These are phyloP conservation scores for Furcasterigmium furcatum DNA, from an alignment of 2,329 filamentous ascomycete species.

Conservation along the genomic window DNA sequence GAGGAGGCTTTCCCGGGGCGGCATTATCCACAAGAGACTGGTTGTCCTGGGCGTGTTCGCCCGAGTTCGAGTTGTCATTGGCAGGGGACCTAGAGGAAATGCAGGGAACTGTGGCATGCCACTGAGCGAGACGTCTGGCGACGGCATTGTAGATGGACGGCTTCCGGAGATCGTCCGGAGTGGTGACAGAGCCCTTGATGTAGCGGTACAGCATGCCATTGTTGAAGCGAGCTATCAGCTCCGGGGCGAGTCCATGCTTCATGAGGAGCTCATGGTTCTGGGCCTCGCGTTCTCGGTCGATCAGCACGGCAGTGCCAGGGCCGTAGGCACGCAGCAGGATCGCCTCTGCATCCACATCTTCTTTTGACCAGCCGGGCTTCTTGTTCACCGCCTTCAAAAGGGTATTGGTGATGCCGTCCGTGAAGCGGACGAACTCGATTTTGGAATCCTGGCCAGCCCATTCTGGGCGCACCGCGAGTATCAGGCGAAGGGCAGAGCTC, in stretches of 20 bases:
- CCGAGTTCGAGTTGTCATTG: slow-evolving; percentile 21
- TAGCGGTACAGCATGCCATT: slow-evolving; percentile 96
- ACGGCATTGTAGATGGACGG: slow-evolving; percentile 78
- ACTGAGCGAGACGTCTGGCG: slow-evolving; percentile 81
- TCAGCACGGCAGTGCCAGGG: slow-evolving; percentile 88
- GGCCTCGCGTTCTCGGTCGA: slow-evolving; percentile 85
- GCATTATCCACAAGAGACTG: slow-evolving; percentile 39
- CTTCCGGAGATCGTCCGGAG: slow-evolving; percentile 74
- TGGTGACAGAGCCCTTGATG: slow-evolving; percentile 76
- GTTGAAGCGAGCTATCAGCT: slow-evolving; percentile 85
- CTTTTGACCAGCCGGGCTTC: slow-evolving; percentile 63
- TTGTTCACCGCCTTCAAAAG: slow-evolving; percentile 75
- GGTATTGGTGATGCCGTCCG: slow-evolving; percentile 97
- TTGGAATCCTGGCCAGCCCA: slow-evolving; percentile 74
- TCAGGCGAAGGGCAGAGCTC: slow-evolving; percentile 73
- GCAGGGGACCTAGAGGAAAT: slow-evolving; percentile 32
- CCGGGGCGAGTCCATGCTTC: slow-evolving; percentile 76
- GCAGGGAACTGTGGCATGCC: slow-evolving; percentile 76
- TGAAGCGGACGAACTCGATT: slow-evolving; percentile 87
- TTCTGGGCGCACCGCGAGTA: slow-evolving; percentile 76
- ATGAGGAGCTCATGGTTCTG: slow-evolving; percentile 84
- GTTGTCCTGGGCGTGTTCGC: slow-evolving; percentile 23
- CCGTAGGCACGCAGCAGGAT: slow-evolving; percentile 92
- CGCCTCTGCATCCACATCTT: slow-evolving; percentile 79
- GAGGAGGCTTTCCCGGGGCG: slow-evolving; percentile 67